Conservation (phyloP, 1,284 basidiomycete genomes). For the Cerrena zonata region DNA sequence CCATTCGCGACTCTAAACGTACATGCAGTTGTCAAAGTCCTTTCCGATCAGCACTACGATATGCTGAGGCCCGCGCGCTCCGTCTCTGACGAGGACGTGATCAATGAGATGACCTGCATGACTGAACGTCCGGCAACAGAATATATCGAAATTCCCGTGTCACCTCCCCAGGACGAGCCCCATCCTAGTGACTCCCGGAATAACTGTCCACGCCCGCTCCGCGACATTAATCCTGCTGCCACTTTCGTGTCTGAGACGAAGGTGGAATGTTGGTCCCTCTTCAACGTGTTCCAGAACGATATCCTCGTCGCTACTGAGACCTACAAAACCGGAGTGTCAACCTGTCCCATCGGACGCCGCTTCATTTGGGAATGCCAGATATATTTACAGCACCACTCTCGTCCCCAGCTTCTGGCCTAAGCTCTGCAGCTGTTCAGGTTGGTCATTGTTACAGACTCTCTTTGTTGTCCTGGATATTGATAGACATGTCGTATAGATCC, state of each 20-base stretch:
- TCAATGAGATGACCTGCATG: slow-evolving; percentile 1
- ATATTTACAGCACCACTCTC: slow-evolving; percentile 52
- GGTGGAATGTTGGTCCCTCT: slow-evolving; percentile 46
- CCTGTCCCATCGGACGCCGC: slow-evolving; percentile 24
- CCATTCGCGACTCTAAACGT: not conserved
- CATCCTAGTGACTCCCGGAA: slow-evolving; percentile 24
- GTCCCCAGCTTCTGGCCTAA: slow-evolving; percentile 57
- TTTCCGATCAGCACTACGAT: slow-evolving; percentile 31
- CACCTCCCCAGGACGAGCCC: slow-evolving; percentile 32
- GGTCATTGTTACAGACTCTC: slow-evolving; percentile 15
- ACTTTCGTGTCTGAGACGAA: slow-evolving; percentile 46
- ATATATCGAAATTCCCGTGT: slow-evolving; percentile 52
- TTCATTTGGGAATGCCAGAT: slow-evolving; percentile 24
- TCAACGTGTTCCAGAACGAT: slow-evolving; percentile 47
- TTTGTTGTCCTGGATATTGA: slow-evolving; percentile 2
- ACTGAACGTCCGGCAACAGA: slow-evolving; percentile 10
- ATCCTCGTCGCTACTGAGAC: slow-evolving; percentile 45
- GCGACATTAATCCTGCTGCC: slow-evolving; percentile 56
- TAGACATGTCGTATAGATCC: slow-evolving; percentile 39
- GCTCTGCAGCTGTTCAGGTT: slow-evolving; percentile 48
- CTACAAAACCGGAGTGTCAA: slow-evolving; percentile 32
- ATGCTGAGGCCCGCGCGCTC: slow-evolving; percentile 22
- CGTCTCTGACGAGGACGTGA: not conserved
- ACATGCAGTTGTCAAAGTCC: slow-evolving; percentile 28
- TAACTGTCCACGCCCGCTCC: slow-evolving; percentile 45